These are phyloP conservation scores for Waltergamsia citrina DNA, from an alignment of 2,329 filamentous ascomycete species.

Conservation along the genomic window DNA sequence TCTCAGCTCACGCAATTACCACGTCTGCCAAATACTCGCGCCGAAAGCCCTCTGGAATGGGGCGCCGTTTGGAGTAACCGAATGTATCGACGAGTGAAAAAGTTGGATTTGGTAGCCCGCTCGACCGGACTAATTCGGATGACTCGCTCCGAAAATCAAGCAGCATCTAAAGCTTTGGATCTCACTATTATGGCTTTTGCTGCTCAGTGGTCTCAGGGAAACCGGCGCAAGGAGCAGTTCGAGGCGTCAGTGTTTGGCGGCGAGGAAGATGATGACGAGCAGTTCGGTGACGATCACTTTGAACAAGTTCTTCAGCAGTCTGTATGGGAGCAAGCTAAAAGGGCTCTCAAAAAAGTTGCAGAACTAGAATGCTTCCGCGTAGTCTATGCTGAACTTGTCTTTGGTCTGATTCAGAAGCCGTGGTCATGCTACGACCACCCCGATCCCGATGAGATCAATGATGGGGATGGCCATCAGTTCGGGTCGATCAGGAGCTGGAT, in stretches of 20 bases:
- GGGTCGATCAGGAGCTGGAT: slow-evolving; percentile 7
- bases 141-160: slow-evolving; percentile 28
- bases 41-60: slow-evolving; percentile 14
- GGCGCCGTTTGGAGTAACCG: slow-evolving; percentile 32
- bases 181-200: slow-evolving; percentile 42
- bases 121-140: slow-evolving; percentile 28
- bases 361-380: slow-evolving; percentile 29
- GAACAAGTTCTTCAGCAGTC: slow-evolving; percentile 25
- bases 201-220: slow-evolving; percentile 29
- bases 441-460: too few species aligned
- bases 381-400: slow-evolving; percentile 28
- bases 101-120: slow-evolving; percentile 33
- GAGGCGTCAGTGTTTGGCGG: not conserved
- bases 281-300: slow-evolving; percentile 19
- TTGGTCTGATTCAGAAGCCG: slow-evolving; percentile 26
- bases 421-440: too few species aligned
- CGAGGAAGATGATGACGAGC: slow-evolving; percentile 2
- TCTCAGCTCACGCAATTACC: too few species aligned
- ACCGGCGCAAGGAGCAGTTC: not conserved
- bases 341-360: slow-evolving; percentile 22
- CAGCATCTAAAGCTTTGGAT: slow-evolving; percentile 34
- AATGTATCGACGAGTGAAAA: slow-evolving; percentile 37
- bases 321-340: slow-evolving; percentile 27
- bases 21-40: slow-evolving; percentile 8
- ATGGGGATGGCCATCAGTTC: not conserved